Conservation (phyloP, 1,284 basidiomycete species). For the Tylopilus orsonianus region DNA sequence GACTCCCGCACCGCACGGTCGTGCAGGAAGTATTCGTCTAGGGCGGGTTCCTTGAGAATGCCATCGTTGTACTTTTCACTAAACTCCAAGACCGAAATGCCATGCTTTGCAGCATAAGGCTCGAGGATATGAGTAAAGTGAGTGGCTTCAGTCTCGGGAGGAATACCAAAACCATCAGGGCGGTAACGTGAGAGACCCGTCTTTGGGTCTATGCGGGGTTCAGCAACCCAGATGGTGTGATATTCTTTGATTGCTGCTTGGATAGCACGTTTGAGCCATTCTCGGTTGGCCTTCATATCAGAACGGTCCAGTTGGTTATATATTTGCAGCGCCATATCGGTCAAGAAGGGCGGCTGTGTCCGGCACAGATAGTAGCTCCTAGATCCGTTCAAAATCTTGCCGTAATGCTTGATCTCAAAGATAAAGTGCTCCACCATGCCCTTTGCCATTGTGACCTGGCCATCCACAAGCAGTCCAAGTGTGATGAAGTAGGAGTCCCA, state of each 20-base stretch:
- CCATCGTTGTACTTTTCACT: slow-evolving; percentile 94
- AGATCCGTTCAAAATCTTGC: slow-evolving; percentile 82
- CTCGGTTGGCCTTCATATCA: slow-evolving; percentile 79
- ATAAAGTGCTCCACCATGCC: slow-evolving; percentile 99
- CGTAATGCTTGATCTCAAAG: slow-evolving; percentile 98
- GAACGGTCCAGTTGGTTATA: slow-evolving; percentile 93
- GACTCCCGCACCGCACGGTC: slow-evolving; percentile 93
- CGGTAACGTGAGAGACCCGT: slow-evolving; percentile 93
- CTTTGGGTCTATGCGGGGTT: slow-evolving; percentile 90
- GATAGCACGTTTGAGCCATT: slow-evolving; percentile 93
- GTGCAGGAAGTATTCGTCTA: slow-evolving; percentile 98
- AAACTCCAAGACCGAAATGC: slow-evolving; percentile 96
- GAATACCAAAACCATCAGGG: slow-evolving; percentile 93
- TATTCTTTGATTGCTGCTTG: slow-evolving; percentile 98
- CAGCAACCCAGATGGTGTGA: slow-evolving; percentile 94
- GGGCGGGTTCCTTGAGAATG: slow-evolving; percentile 78
- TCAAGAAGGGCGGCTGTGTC: slow-evolving; percentile 97
- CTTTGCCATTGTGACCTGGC: slow-evolving; percentile 90
- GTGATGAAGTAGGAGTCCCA: slow-evolving; percentile 96
- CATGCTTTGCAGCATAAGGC: slow-evolving; percentile 91
- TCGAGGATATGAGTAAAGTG: slow-evolving; percentile 98
- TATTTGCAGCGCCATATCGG: slow-evolving; percentile 97
- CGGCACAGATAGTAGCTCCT: slow-evolving; percentile 92
- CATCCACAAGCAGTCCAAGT: slow-evolving; percentile 92
- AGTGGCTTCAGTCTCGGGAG: slow-evolving; percentile 96